phyloP scores from a whole-genome alignment of 306 rosid species.

The Erythrophleum fordii region DNA sequence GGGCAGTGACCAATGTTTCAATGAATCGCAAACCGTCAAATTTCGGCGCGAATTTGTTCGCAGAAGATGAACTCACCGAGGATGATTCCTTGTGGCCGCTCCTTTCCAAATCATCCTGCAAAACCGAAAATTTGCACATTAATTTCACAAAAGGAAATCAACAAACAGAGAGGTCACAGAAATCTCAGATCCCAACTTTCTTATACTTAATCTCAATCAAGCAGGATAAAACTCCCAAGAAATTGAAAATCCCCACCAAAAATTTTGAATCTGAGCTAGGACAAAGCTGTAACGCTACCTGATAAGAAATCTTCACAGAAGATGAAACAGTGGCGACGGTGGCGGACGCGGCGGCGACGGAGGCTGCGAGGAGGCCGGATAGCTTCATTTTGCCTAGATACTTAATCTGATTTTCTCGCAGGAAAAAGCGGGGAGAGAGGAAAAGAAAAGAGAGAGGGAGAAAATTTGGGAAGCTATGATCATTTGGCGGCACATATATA shows the following conservation, averaged over 20 bases:
- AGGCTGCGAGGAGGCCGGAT: conserved; percentile 58
- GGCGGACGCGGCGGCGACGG: conserved; percentile 62
- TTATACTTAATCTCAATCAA: neutral
- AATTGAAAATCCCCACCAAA: neutral
- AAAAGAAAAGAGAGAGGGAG: neutral
- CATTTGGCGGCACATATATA: neutral
- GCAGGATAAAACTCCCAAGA: neutral
- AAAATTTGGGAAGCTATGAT: neutral
- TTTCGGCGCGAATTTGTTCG: conserved; percentile 82
- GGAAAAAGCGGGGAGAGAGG: neutral
- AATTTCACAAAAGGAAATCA: neutral
- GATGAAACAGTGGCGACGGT: conserved; percentile 43
- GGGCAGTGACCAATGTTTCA: conserved; percentile 92
- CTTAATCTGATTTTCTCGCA: neutral
- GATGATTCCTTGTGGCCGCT: conserved; percentile 25
- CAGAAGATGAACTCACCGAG: conserved; percentile 32
- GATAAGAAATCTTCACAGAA: conserved; percentile 37
- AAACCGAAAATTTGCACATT: neutral
- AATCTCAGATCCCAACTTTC: conserved; percentile 13
- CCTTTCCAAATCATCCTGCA: conserved; percentile 37
- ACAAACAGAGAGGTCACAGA: neutral
- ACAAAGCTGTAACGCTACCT: conserved; percentile 36
- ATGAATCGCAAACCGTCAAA: conserved; percentile 94
- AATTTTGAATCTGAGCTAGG: neutral
- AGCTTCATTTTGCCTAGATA: conserved; percentile 50